Conservation (phyloP, 1,139 yeast species). For the Candida buenavistaensis region DNA sequence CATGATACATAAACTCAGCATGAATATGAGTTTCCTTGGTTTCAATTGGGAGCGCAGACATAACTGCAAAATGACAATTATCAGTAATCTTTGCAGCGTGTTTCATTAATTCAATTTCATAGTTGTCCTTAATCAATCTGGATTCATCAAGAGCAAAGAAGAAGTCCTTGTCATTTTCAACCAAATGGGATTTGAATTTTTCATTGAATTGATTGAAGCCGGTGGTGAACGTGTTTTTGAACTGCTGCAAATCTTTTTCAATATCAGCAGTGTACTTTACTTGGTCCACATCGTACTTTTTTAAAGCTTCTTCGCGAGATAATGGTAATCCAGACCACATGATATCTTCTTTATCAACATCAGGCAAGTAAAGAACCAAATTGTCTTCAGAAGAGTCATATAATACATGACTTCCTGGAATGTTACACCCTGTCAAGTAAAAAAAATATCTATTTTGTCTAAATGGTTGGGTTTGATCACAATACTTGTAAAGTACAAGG, state of each 20-base stretch:
- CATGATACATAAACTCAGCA: constrained; percentile 93
- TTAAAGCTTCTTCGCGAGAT: constrained; percentile 60
- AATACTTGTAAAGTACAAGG: constrained; percentile 64
- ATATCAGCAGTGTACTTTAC: constrained; percentile 59
- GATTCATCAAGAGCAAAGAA: constrained; percentile 84
- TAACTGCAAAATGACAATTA: constrained; percentile 84
- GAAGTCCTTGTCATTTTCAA: constrained; percentile 46
- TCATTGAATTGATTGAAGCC: constrained; percentile 42
- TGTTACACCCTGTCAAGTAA: constrained; percentile 81
- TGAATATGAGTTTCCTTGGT: constrained; percentile 88
- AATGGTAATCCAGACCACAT: constrained; percentile 97
- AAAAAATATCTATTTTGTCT: constrained; percentile 91
- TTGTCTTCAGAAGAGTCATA: constrained; percentile 55
- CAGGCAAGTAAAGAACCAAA: constrained; percentile 74
- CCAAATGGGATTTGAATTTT: constrained; percentile 31
- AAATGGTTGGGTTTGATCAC: constrained; percentile 76
- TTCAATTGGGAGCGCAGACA: constrained; percentile 90
- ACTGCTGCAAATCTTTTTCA: constrained; percentile 10
- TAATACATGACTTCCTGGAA: constrained; percentile 73
- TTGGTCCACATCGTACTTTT: constrained; percentile 75
- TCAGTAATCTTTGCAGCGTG: constrained; percentile 85
- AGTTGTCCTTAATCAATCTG: constrained; percentile 79
- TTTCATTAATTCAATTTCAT: constrained; percentile 72
- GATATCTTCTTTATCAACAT: constrained; percentile 82
- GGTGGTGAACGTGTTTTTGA: constrained; percentile 34